Conservation (phyloP, 140 eudicot species). For the Bidens hawaiensis region DNA sequence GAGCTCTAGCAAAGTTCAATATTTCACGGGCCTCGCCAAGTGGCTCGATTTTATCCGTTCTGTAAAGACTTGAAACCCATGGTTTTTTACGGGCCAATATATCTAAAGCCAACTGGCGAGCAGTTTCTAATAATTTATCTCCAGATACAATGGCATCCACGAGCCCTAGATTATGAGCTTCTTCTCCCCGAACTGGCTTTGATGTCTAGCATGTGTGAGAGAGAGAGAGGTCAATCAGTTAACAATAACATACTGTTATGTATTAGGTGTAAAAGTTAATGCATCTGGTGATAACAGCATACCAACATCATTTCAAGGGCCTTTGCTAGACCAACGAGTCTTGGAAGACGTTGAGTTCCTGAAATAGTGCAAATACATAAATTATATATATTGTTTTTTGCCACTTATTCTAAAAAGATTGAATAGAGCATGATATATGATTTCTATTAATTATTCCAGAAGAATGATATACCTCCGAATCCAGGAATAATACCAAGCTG, state of each 20-base stretch:
- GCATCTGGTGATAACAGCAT: background rate
- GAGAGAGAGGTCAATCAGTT: background rate
- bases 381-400: too few relatives aligned
- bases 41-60: conserved; percentile 77
- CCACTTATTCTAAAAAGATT: background rate
- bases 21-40: conserved; percentile 93
- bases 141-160: conserved; percentile 78
- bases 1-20: conserved; percentile 83
- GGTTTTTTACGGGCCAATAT: conserved; percentile 70
- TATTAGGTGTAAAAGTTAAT: too few relatives aligned
- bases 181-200: conserved; percentile 73
- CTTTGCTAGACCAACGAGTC: conserved; percentile 32
- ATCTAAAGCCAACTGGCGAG: conserved; percentile 79
- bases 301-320: background rate
- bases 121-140: conserved; percentile 52
- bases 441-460: background rate
- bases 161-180: conserved; percentile 75
- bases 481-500: background rate
- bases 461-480: background rate
- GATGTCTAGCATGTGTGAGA: conserved; percentile 47
- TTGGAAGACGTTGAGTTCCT: conserved; percentile 73
- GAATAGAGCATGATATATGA: background rate
- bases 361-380: background rate
- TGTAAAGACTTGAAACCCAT: conserved; percentile 70
- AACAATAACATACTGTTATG: background rate